Conservation (phyloP, 192 early-diverging fungal genomes). For the Dissophora globulifera region DNA sequence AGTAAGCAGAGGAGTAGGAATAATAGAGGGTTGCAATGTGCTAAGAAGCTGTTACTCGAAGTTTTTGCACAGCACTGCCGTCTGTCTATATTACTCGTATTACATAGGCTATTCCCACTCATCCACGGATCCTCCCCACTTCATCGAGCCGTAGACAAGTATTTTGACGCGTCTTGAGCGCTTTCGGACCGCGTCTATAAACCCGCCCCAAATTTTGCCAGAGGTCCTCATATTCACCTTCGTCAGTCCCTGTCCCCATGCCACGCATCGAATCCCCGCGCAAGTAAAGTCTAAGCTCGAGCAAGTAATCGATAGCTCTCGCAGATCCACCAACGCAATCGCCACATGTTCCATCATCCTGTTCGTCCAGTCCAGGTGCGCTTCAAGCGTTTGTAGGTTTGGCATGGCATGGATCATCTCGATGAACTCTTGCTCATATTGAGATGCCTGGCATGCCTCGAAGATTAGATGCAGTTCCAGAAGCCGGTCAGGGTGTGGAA, state of each 20-base stretch:
- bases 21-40: too few relatives aligned
- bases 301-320: constrained; percentile 36
- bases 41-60: too few relatives aligned
- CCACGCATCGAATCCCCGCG: constrained; percentile 10
- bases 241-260: constrained; percentile 31
- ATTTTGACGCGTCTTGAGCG: constrained; percentile 40
- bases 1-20: too few relatives aligned
- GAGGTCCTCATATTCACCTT: constrained; percentile 53
- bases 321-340: constrained; percentile 11
- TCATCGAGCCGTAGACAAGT: constrained; percentile 51
- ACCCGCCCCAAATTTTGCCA: constrained; percentile 39
- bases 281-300: constrained; percentile 28
- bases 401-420: constrained; percentile 46
- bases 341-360: constrained; percentile 52
- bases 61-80: too few relatives aligned
- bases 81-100: too few relatives aligned
- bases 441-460: constrained; percentile 43
- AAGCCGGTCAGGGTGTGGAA: constrained; percentile 21
- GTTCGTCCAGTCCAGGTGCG: constrained; percentile 44
- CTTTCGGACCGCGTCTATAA: constrained; percentile 36
- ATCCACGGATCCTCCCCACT: constrained; percentile 50
- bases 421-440: constrained; percentile 48
- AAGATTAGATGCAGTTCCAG: constrained; percentile 42
- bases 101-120: too few relatives aligned
- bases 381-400: constrained; percentile 22